Evolutionary conservation across 192 early-diverging fungal genomes (phyloP).

Genomic region (Paraglomus brasilianum): DNA sequence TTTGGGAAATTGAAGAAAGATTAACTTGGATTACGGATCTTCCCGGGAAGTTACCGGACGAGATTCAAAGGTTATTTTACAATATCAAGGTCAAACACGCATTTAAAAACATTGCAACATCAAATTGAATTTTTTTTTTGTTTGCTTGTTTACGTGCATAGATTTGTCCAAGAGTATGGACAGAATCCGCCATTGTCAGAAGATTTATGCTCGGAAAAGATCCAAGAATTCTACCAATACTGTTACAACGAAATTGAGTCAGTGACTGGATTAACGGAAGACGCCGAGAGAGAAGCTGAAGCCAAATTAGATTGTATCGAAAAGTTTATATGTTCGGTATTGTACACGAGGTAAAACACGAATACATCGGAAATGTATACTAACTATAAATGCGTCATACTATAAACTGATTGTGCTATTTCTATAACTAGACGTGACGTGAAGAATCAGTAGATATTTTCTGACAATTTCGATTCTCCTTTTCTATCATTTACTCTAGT

Average conservation of each 20-base stretch:
- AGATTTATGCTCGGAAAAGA: conserved; percentile 2
- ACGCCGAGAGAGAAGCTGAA: conserved; percentile 25
- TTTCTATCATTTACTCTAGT: too few species aligned
- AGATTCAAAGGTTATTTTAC: conserved; percentile 1
- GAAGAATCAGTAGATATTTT: too few species aligned
- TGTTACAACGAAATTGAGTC: background rate
- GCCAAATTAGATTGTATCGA: conserved; percentile 34
- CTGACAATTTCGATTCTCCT: background rate
- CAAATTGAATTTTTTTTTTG: background rate
- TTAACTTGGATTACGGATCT: background rate
- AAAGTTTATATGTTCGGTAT: conserved; percentile 35
- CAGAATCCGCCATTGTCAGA: background rate
- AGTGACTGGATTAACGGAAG: background rate
- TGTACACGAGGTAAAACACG: conserved; percentile 39
- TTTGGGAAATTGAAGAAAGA: conserved; percentile 2
- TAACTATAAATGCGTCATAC: background rate
- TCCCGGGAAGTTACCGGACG: background rate
- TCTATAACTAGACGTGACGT: too few species aligned
- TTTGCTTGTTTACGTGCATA: background rate
- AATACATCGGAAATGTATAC: background rate
- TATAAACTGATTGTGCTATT: too few species aligned
- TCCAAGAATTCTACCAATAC: conserved; percentile 16
- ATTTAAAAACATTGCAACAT: background rate
- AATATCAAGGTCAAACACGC: too few species aligned
- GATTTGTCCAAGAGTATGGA: conserved; percentile 7